These are phyloP conservation scores for Zalerion maritima DNA, from an alignment of 495 filamentous ascomycete genomes.

Conservation along the genomic window DNA sequence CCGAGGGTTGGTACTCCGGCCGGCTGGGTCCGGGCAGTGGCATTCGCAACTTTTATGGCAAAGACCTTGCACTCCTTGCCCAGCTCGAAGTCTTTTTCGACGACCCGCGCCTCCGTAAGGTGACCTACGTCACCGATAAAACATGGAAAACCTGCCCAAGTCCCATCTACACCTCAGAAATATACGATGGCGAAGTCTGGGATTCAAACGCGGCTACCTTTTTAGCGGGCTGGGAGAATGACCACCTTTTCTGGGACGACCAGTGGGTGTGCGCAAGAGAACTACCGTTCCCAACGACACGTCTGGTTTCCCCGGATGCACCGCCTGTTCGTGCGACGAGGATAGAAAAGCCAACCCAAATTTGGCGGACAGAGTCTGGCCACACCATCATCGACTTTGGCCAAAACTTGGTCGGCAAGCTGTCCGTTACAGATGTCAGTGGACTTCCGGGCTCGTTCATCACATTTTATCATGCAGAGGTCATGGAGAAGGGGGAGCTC, in stretches of 20 bases:
- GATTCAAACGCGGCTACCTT: too few relatives aligned
- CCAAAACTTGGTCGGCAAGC: slow-evolving; percentile 39
- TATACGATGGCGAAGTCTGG: slow-evolving; percentile 41
- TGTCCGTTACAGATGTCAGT: slow-evolving; percentile 21
- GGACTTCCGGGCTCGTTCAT: slow-evolving; percentile 21
- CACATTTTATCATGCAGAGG: slow-evolving; percentile 34
- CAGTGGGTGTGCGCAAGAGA: slow-evolving; percentile 12
- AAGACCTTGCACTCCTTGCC: slow-evolving; percentile 28
- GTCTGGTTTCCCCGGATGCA: slow-evolving; percentile 22
- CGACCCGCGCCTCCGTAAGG: slow-evolving; percentile 6
- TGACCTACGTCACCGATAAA: slow-evolving; percentile 23
- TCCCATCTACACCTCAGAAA: slow-evolving; percentile 29
- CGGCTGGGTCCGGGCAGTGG: slow-evolving; percentile 30
- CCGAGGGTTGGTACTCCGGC: slow-evolving; percentile 40
- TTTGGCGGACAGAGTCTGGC: slow-evolving; percentile 29
- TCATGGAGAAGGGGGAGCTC: slow-evolving; percentile 37
- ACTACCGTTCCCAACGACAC: slow-evolving; percentile 11
- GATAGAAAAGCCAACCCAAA: slow-evolving; percentile 18
- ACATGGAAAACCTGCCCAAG: slow-evolving; percentile 28
- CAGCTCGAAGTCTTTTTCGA: slow-evolving; percentile 26
- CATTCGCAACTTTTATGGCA: slow-evolving; percentile 27
- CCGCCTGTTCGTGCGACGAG: slow-evolving; percentile 23
- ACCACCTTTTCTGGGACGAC: slow-evolving; percentile 7
- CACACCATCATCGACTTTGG: slow-evolving; percentile 39
- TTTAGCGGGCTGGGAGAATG: slow-evolving; percentile 14